phyloP scores from a whole-genome alignment of 1,284 basidiomycete species.

The Macrocybe sp. region DNA sequence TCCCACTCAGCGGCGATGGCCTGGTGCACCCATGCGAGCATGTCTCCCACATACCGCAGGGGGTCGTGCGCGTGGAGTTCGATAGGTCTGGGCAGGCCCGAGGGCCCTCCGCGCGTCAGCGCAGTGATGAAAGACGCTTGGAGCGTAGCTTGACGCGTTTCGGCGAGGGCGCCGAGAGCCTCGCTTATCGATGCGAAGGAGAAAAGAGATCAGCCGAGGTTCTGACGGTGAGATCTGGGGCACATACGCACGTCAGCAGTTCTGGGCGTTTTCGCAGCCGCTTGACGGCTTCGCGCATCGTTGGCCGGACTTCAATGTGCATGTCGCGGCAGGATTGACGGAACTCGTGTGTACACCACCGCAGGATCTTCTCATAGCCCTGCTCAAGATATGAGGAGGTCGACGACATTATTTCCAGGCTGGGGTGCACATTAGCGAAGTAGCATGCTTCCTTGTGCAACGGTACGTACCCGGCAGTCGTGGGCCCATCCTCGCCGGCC shows the following conservation, averaged over 20 bases:
- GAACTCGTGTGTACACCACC: constrained; percentile 87
- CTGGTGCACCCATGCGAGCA: constrained; percentile 99
- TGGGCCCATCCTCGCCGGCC: constrained; percentile 79
- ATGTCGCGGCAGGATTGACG: constrained; percentile 75
- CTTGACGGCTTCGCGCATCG: constrained; percentile 70
- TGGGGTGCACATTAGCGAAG: constrained; percentile 24
- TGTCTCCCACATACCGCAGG: constrained; percentile 93
- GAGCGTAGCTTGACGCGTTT: constrained; percentile 79
- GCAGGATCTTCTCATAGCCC: constrained; percentile 85
- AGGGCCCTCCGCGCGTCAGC: constrained; percentile 85
- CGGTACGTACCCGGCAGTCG: constrained; percentile 70
- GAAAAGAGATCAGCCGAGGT: background rate
- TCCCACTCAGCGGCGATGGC: constrained; percentile 92
- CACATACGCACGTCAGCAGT: constrained; percentile 62
- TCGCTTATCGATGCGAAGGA: constrained; percentile 47
- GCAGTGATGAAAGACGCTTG: constrained; percentile 82
- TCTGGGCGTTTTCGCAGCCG: constrained; percentile 74
- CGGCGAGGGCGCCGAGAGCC: constrained; percentile 70
- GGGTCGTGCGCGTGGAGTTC: constrained; percentile 98
- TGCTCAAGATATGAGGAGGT: constrained; percentile 83
- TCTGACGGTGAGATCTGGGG: background rate
- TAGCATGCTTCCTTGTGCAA: background rate
- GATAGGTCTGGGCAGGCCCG: constrained; percentile 87
- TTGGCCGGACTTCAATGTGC: constrained; percentile 72
- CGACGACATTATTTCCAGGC: constrained; percentile 83